Evolutionary conservation across 2,329 filamentous ascomycete species (phyloP).

Genomic region (Clonostachys rhizophaga): DNA sequence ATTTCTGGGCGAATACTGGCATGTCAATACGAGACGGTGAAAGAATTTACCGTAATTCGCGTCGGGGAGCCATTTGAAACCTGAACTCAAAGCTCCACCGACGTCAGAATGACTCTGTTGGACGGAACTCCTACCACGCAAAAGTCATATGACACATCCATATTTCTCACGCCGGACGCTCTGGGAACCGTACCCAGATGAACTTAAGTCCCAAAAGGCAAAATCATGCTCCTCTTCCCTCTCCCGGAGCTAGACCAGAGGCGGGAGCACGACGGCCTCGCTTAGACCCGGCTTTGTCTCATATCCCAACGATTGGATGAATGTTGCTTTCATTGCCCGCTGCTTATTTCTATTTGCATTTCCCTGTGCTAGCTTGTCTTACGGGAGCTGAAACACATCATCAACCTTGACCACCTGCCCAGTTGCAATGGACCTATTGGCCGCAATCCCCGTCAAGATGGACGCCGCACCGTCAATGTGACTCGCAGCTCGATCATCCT

Average conservation of each 20-base stretch:
- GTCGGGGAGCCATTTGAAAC: no score
- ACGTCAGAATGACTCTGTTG: conserved; percentile 1
- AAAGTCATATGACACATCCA: no score
- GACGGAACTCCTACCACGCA: no score
- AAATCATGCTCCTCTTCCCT: no score
- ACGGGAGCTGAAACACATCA: conserved; percentile 31
- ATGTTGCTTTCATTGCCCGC: background rate
- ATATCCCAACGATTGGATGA: background rate
- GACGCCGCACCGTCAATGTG: conserved; percentile 55
- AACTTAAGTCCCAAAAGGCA: no score
- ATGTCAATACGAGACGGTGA: no score
- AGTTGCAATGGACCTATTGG: conserved; percentile 52
- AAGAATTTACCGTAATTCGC: no score
- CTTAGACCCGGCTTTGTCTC: background rate
- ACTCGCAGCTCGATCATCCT: conserved; percentile 50
- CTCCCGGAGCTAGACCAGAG: no score
- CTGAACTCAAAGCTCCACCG: background rate
- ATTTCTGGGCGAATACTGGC: no score
- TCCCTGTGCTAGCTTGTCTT: background rate
- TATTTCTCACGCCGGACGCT: no score
- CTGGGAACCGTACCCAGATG: no score
- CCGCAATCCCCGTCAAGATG: conserved; percentile 55
- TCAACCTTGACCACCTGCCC: conserved; percentile 52
- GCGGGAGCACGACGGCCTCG: no score
- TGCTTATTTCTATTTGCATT: background rate